These are phyloP conservation scores for Pseudozyma thailandica DNA, from an alignment of 1,284 basidiomycete genomes.

Conservation along the genomic window DNA sequence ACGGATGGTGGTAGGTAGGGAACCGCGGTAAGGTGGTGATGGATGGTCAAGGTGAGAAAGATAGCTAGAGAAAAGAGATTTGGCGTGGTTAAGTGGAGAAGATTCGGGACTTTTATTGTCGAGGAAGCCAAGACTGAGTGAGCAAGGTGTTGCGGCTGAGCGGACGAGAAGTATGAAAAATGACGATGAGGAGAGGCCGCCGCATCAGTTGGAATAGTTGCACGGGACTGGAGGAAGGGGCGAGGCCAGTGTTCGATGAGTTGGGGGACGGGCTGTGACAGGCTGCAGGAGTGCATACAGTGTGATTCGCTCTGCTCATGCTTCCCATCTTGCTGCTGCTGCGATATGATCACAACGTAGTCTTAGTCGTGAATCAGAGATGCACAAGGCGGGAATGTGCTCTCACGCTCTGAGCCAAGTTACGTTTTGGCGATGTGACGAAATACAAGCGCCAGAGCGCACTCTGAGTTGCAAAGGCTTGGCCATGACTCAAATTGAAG, in stretches of 20 bases:
- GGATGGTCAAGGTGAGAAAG: neutral
- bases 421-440: neutral
- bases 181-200: constrained; percentile 2
- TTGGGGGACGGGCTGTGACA: constrained; percentile 2
- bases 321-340: no score
- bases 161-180: neutral
- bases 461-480: neutral
- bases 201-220: neutral
- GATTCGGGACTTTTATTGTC: neutral
- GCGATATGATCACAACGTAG: no score
- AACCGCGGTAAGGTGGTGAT: no score
- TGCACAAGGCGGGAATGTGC: constrained; percentile 1
- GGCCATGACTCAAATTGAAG: neutral
- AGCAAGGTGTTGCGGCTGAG: neutral
- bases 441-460: no score
- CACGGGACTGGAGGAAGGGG: neutral
- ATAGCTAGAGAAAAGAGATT: neutral
- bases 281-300: neutral
- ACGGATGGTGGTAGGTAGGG: no score
- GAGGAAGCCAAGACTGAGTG: neutral
- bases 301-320: no score
- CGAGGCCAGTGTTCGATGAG: neutral
- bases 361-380: neutral
- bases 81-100: neutral
- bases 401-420: neutral